phyloP scores from a whole-genome alignment of 345 rosid species.

The Eucalyptus rudis region DNA sequence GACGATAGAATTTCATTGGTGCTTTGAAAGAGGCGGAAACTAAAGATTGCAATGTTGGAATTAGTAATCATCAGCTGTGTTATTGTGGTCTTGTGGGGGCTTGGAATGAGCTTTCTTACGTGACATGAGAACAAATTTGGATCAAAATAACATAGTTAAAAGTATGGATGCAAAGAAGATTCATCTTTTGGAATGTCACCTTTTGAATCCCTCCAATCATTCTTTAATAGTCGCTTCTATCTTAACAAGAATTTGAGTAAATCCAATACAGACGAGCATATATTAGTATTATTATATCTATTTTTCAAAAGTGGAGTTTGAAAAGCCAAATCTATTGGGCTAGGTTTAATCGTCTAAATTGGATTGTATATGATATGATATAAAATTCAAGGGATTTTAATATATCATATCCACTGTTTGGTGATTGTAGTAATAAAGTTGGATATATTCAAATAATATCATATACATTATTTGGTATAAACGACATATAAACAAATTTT shows the following conservation, averaged over 20 bases:
- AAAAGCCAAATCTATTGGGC: not conserved
- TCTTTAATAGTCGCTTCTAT: not conserved
- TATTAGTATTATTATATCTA: not conserved
- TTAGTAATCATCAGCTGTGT: not conserved
- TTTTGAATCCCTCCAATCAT: not conserved
- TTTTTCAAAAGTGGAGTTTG: not conserved
- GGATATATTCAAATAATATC: too few species aligned
- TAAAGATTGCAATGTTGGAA: not conserved
- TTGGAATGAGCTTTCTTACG: not conserved
- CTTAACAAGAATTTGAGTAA: not conserved
- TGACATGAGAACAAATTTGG: not conserved
- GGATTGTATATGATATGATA: fast-evolving
- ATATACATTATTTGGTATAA: too few species aligned
- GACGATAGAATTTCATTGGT: not conserved
- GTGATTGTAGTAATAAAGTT: fast-evolving
- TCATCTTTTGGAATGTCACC: not conserved
- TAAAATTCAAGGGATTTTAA: too few species aligned
- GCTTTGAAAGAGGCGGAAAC: not conserved
- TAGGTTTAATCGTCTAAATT: too few species aligned
- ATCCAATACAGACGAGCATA: not conserved
- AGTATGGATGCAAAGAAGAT: not conserved
- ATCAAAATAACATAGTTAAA: not conserved
- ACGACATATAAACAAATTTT: too few species aligned
- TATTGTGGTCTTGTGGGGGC: not conserved
- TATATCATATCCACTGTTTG: fast-evolving